A percentile compares a stretch with the other conserved stretches of the same genome.
Conservation (phyloP, 2,329 filamentous ascomycete species). For the Aspergillus brunneoviolaceus region DNA sequence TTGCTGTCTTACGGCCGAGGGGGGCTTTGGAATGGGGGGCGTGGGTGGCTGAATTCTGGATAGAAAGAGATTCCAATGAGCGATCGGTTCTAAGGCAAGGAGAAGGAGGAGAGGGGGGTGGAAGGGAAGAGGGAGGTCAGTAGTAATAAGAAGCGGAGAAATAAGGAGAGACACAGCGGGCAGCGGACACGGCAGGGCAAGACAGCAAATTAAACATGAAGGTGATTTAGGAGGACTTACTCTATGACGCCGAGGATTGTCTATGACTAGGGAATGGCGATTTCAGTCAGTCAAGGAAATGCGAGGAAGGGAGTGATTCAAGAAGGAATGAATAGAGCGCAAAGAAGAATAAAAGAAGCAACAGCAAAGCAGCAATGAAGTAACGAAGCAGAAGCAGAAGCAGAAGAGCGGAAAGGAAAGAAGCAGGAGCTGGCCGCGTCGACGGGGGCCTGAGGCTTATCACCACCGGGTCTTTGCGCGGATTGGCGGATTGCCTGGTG, state of each 20-base stretch:
- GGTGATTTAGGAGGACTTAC: not conserved
- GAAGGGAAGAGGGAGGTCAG: conserved; percentile 3
- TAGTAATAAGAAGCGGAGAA: conserved; percentile 6
- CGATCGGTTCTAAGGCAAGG: not conserved
- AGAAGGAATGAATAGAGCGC: not conserved
- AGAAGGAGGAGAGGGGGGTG: conserved; percentile 5
- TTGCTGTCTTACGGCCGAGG: not conserved
- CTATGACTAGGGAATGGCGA: not conserved
- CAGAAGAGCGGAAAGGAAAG: too few species aligned
- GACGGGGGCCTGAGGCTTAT: conserved; percentile 8
- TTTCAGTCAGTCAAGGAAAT: not conserved
- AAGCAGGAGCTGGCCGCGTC: not conserved
- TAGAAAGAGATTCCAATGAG: conserved; percentile 4
- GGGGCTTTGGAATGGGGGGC: not conserved
- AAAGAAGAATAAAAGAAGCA: not conserved
- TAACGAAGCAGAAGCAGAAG: not conserved
- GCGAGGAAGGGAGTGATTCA: conserved; percentile 4
- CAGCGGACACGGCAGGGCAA: not conserved
- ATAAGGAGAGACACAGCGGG: not conserved
- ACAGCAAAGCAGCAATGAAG: not conserved
- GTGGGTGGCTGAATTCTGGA: conserved; percentile 3
- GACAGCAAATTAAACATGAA: not conserved
- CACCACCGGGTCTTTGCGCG: not conserved
- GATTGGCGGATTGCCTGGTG: conserved; percentile 9
- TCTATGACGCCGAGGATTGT: not conserved